A percentile compares a stretch with the other conserved stretches of the same genome.
Conservation (phyloP, 768 basidiomycete genomes). For the Nevesoporus exiguus region DNA sequence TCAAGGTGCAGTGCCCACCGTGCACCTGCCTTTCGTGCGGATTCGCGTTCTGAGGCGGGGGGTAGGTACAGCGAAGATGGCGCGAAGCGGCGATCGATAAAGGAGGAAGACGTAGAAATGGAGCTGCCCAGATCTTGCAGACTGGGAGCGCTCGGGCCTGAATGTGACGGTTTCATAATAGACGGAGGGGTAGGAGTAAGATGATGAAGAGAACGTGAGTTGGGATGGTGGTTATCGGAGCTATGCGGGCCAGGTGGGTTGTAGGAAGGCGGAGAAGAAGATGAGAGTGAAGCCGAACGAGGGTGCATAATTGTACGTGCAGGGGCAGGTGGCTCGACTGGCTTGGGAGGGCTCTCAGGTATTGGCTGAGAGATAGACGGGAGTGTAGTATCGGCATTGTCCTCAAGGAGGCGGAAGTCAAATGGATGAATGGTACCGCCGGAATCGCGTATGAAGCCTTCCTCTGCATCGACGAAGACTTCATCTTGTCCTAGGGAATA, state of each 20-base stretch:
- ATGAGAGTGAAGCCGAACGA: slow-evolving; percentile 17
- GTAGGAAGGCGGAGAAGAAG: slow-evolving; percentile 27
- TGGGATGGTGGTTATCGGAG: slow-evolving; percentile 17
- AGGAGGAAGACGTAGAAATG: slow-evolving; percentile 45
- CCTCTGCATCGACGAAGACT: slow-evolving; percentile 28
- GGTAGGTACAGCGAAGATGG: slow-evolving; percentile 38
- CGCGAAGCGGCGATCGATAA: slow-evolving; percentile 51
- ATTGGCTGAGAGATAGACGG: not conserved
- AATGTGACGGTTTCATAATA: slow-evolving; percentile 3
- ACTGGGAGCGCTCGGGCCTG: slow-evolving; percentile 23
- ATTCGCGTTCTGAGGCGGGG: slow-evolving; percentile 32
- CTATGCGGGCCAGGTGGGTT: slow-evolving; percentile 18
- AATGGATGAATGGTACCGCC: slow-evolving; percentile 22
- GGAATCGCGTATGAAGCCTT: slow-evolving; percentile 21
- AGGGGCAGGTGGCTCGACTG: slow-evolving; percentile 21
- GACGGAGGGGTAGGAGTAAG: slow-evolving; percentile 10
- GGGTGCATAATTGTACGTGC: slow-evolving; percentile 12
- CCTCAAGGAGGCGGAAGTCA: slow-evolving; percentile 18
- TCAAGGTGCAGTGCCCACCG: slow-evolving; percentile 13
- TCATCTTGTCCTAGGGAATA: slow-evolving; percentile 30
- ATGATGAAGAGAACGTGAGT: slow-evolving; percentile 10
- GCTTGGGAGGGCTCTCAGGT: slow-evolving; percentile 1
- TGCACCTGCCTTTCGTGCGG: slow-evolving; percentile 18
- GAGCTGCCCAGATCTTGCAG: slow-evolving; percentile 25
- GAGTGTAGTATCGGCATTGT: slow-evolving; percentile 3